Base-by-base conservation (phyloP, 345 rosid genomes). In the Populus ilicifolia region DNA sequence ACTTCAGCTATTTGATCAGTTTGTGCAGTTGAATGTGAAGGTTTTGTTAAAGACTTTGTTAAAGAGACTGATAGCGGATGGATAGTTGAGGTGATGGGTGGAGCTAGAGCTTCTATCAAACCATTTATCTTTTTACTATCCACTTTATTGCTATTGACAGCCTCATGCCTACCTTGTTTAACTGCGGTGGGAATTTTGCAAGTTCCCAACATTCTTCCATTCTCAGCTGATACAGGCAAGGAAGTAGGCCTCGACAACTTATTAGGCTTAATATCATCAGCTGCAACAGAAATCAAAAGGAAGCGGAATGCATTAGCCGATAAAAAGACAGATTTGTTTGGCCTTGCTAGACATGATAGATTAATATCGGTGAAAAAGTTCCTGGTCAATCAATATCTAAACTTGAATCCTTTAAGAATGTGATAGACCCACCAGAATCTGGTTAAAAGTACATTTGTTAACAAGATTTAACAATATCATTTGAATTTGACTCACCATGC, bases 1-100 rank as follows among this genome's bases (percentile, higher is more conserved):
- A 50, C 86, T 83, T 85, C 90, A 38, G 73, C 78, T 18, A 67
- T 80, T 68, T 82, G 85, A 77, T 82, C 84, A 69, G 77, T 81
- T 77, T 77, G 83, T 69, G 76, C 76, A 74, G 76, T 78, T 68
- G 83, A 17, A 41, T 61, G 64, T 21, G 35, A 48, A 74, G 87
- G 78, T 75, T 68, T 74, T 14, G 83, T 59, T 50, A 77, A 67
- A 78, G 81, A 76, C 39, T 77, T n/a, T 33, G 67, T 52, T 54
- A 64, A 27, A 36, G 67, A 76, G 65, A n/a, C 1, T 16, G 67
- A 10, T 38, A 25, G 4, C 5, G 67, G 11, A 2, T 39, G 73
- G 72, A 79, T 52, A 56, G 18, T 18, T 43, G 56, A 21, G 38
- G 41, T 25, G 36, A 30, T 72, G 25, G 41, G 9, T 8, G 20